These are phyloP conservation scores for Cladosporium phlei DNA, from an alignment of 2,329 filamentous ascomycete species.

Conservation along the genomic window DNA sequence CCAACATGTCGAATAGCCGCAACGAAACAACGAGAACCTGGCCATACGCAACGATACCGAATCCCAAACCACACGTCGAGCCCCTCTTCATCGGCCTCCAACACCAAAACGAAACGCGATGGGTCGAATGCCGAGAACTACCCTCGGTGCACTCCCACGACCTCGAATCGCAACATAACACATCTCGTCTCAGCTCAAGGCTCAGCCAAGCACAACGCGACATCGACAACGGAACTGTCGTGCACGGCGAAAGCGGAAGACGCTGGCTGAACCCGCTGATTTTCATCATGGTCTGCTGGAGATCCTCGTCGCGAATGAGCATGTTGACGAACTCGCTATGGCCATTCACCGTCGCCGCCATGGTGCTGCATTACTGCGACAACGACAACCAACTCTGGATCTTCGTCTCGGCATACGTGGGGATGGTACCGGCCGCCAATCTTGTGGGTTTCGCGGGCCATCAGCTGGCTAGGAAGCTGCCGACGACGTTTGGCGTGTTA, in stretches of 20 bases:
- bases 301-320: conserved; percentile 42
- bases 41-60: not conserved
- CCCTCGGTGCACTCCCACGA: conserved; percentile 2
- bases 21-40: not conserved
- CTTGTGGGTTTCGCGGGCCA: conserved; percentile 59
- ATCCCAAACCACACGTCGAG: not conserved
- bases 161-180: not conserved
- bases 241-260: conserved; percentile 40
- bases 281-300: conserved; percentile 43
- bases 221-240: not conserved
- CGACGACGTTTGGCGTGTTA: conserved; percentile 65
- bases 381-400: conserved; percentile 36
- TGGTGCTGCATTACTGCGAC: conserved; percentile 46
- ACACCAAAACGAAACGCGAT: conserved; percentile 5
- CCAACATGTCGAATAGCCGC: not conserved
- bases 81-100: not conserved
- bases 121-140: conserved; percentile 10
- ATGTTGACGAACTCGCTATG: conserved; percentile 47
- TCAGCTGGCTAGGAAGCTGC: conserved; percentile 67
- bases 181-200: not conserved
- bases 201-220: not conserved
- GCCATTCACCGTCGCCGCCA: conserved; percentile 46
- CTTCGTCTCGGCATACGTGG: conserved; percentile 47
- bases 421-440: conserved; percentile 49
- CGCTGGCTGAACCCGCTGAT: conserved; percentile 40